Evolutionary conservation across 2,329 filamentous ascomycete species (phyloP), one percentile per base, ranked within the genome.

Genomic region (Fusarium sp.): DNA sequence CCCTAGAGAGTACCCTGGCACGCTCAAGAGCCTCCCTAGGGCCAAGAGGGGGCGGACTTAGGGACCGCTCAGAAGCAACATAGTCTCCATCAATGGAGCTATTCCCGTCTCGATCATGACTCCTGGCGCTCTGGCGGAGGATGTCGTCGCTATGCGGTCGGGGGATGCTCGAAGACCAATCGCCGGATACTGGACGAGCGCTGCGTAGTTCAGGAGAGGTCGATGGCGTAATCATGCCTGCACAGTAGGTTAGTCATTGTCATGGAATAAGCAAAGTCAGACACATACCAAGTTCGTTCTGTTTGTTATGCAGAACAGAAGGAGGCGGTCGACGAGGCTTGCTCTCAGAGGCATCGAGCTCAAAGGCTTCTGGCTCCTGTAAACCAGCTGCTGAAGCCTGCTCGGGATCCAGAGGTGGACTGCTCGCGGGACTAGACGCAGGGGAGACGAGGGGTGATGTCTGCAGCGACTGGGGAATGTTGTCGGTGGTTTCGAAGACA

Each of bases 391-490:
- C 47, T 12, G 47, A 60, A 38, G 74, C 72, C 52, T 81, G 38
- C 80, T 84, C 30, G 82, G 83, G 70, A 82, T 81, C 68, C 45
- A 93, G 85, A n/a, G 91, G 90, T 22, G 97, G 97, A 80, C 95
- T 98, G 63, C 90, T 90, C n/a, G 91, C 93, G 22, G 97, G 97
- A 79, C 95, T 98, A 59, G 91, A 90, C n/a, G 91, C 93, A 6
- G 97, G 97, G 27, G 95, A 98, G 61, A 97, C 94, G 62, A 98
- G 87, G 37, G 97, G 97, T 57, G 96, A 98, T 1, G 97, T 99
- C 85, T 98, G 97, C 80, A 98, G 86, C 66, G 93, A 94, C 82
- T 94, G 93, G n/a, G 97, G 97, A 68, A 99, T 97, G 79, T 91
- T 93, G 76, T 96, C 94, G 63, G 92, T 93, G 10, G 97, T 99